These are phyloP conservation scores for Rhodotorula sp. DNA, from an alignment of 1,284 basidiomycete species.

Conservation along the genomic window DNA sequence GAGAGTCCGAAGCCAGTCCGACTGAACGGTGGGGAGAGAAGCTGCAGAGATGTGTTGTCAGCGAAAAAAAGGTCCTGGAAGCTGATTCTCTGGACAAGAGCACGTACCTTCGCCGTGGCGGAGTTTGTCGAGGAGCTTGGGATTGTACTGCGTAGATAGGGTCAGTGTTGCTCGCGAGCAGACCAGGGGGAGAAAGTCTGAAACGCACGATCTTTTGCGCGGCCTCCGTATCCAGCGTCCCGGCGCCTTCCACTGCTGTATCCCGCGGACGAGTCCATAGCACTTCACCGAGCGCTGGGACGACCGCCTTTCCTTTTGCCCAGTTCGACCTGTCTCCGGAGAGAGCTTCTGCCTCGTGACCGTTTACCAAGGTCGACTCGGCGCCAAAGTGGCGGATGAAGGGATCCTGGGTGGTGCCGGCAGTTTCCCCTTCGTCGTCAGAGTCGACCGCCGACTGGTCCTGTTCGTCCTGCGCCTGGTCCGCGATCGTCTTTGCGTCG, in stretches of 20 bases:
- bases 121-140: conserved; percentile 40
- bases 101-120: conserved; percentile 44
- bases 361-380: not conserved
- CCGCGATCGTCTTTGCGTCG: no score
- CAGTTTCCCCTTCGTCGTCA: not conserved
- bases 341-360: not conserved
- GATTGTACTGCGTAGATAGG: conserved; percentile 30
- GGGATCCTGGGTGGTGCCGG: not conserved
- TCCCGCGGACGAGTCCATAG: conserved; percentile 35
- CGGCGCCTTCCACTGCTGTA: conserved; percentile 41
- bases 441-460: not conserved
- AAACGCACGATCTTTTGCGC: not conserved
- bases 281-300: conserved; percentile 3
- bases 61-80: not conserved
- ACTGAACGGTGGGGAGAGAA: not conserved
- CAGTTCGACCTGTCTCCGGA: conserved; percentile 15
- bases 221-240: conserved; percentile 15
- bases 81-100: not conserved
- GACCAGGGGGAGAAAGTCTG: not conserved
- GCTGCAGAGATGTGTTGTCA: not conserved
- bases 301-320: conserved; percentile 13
- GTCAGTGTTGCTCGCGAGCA: accelerated
- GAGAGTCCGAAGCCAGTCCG: conserved; percentile 55
- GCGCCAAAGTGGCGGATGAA: conserved; percentile 16
- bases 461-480: not conserved